Conservation (phyloP, 164 flowering plant genomes). For the Nymphaea thermarum region DNA sequence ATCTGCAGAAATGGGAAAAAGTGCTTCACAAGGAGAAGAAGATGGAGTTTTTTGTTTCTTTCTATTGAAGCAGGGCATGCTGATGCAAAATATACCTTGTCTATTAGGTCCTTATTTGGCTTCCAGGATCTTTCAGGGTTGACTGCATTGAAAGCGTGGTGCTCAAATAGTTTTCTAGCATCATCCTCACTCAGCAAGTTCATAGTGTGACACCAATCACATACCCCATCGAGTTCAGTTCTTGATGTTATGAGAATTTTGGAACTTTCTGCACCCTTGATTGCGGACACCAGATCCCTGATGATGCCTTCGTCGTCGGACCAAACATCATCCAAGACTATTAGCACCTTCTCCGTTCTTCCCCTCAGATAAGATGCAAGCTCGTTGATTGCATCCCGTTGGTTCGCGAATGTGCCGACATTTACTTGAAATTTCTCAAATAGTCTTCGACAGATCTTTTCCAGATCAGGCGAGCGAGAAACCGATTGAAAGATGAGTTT, state of each 20-base stretch:
- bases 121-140: constrained; percentile 25
- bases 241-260: constrained; percentile 29
- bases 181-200: too few species aligned
- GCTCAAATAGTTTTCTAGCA: neutral
- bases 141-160: constrained; percentile 29
- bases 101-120: neutral
- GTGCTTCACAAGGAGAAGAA: neutral
- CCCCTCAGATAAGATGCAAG: constrained; percentile 18
- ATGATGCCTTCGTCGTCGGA: constrained; percentile 19
- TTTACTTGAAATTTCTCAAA: constrained; percentile 28
- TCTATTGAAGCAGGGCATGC: neutral
- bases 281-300: constrained; percentile 31
- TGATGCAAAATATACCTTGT: neutral
- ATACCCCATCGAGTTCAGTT: constrained; percentile 12
- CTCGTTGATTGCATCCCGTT: constrained; percentile 15
- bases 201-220: too few species aligned
- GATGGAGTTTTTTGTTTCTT: too few species aligned
- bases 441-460: constrained; percentile 21
- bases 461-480: constrained; percentile 65
- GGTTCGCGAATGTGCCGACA: constrained; percentile 13
- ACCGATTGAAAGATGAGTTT: constrained; percentile 51
- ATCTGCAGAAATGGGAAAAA: constrained; percentile 20
- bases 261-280: constrained; percentile 63
- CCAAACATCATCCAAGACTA: constrained; percentile 71
- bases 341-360: constrained; percentile 12